These are phyloP conservation scores for Dictyostelium brefeldianum DNA, from an alignment of 78 protist genomes.

Conservation along the genomic window DNA sequence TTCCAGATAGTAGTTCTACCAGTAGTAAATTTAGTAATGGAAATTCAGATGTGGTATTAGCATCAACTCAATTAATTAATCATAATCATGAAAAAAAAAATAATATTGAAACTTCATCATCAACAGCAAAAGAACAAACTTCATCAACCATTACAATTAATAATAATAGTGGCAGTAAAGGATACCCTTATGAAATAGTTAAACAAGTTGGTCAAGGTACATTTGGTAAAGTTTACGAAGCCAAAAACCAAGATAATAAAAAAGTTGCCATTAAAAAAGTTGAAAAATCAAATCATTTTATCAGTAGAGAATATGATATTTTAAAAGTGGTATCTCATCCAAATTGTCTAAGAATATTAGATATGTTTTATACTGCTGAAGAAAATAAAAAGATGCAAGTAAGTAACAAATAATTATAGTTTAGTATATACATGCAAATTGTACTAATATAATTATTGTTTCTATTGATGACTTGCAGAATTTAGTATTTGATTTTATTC, in stretches of 20 bases:
- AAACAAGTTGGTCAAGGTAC: constrained; percentile 98
- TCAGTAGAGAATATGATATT: constrained; percentile 76
- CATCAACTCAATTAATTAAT: neutral
- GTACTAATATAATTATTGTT: no score
- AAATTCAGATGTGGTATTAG: neutral
- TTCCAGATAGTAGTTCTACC: neutral
- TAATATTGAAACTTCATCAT: neutral
- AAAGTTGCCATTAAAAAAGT: constrained; percentile 99
- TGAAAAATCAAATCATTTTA: constrained; percentile 71
- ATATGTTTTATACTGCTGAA: constrained; percentile 65
- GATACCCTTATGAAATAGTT: constrained; percentile 49
- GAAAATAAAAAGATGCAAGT: constrained; percentile 79
- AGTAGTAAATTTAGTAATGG: neutral
- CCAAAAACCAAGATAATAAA: constrained; percentile 82
- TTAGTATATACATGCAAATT: no score
- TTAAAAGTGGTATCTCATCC: constrained; percentile 54
- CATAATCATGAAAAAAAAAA: neutral
- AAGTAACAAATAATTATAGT: constrained; percentile 51
- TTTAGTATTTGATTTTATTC: constrained; percentile 78
- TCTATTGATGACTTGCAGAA: no score
- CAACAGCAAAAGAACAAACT: neutral
- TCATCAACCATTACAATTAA: neutral
- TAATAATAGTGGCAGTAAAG: neutral
- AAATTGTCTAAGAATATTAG: constrained; percentile 76
- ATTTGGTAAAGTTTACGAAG: constrained; percentile 98